phyloP scores from a whole-genome alignment of 768 basidiomycete species.

The Mycena rosella region DNA sequence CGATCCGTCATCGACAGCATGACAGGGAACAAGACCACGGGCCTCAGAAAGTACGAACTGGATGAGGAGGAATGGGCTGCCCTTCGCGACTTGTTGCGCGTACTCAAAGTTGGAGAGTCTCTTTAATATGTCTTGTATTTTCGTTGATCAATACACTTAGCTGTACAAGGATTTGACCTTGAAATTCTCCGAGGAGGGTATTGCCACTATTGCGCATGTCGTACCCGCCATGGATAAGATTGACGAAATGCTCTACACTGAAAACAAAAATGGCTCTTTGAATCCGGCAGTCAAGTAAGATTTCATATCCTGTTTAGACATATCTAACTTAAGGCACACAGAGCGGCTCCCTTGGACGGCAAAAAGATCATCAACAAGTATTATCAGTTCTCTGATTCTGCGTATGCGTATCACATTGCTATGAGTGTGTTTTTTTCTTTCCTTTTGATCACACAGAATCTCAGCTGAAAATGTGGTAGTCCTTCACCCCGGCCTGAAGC shows the following conservation, averaged over 20 bases:
- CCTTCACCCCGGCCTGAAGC: conserved; percentile 38
- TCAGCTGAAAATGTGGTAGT: no score
- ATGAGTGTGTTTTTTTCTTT: conserved; percentile 34
- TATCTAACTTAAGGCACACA: conserved; percentile 2
- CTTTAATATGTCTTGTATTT: neutral
- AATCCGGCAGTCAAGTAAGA: neutral
- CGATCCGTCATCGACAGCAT: conserved; percentile 35
- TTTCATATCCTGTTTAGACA: neutral
- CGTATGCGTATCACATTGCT: conserved; percentile 38
- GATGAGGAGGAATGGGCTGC: conserved; percentile 39
- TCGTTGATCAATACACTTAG: neutral
- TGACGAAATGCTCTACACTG: neutral
- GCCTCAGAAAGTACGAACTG: conserved; percentile 28
- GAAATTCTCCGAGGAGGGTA: neutral
- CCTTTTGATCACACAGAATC: no score
- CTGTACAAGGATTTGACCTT: neutral
- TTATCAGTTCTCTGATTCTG: conserved; percentile 36
- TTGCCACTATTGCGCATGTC: neutral
- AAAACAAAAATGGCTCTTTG: neutral
- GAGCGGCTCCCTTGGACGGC: conserved; percentile 16
- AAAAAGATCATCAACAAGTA: conserved; percentile 37
- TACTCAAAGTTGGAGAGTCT: conserved; percentile 35
- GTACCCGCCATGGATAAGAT: conserved; percentile 8
- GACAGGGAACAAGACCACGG: conserved; percentile 11
- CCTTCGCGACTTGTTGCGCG: conserved; percentile 36